Percentiles rank a stretch among this genome's conserved stretches.
These are phyloP conservation scores for Melaleuca quinquenervia DNA, from an alignment of 345 rosid genomes.

Conservation along the genomic window DNA sequence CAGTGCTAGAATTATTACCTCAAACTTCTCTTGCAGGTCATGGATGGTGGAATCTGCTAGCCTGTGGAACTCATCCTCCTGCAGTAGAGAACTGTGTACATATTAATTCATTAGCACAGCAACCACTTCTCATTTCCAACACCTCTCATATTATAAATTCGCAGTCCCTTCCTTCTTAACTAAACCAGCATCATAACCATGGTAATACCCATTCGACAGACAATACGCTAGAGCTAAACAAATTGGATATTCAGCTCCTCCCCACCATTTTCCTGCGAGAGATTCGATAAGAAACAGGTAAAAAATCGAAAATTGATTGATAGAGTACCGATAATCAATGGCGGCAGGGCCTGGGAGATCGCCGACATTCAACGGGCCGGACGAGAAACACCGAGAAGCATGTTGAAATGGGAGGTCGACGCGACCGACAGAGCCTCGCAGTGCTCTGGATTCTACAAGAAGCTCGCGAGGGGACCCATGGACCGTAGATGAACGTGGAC, in stretches of 20 bases:
- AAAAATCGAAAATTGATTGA: neutral
- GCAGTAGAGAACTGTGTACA: conserved; percentile 55
- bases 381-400: conserved; percentile 36
- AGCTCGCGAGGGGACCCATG: neutral
- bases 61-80: conserved; percentile 81
- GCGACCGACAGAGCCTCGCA: neutral
- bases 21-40: conserved; percentile 71
- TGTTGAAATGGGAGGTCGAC: neutral
- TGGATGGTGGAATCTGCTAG: conserved; percentile 66
- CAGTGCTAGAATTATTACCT: conserved; percentile 23
- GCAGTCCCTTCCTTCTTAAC: neutral
- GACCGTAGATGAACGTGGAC: neutral
- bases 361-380: conserved; percentile 11
- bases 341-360: conserved; percentile 34
- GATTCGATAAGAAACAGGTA: neutral
- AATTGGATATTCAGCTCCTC: neutral
- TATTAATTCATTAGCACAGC: conserved; percentile 10
- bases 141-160: neutral
- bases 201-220: neutral
- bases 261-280: neutral
- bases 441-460: neutral
- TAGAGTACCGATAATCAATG: conserved; percentile 39
- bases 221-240: neutral
- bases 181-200: neutral
- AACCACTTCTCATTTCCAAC: neutral